A percentile compares a stretch with the other conserved stretches of the same genome.
These are phyloP conservation scores for Dothideomycetes sp. DNA, from an alignment of 2,329 filamentous ascomycete species.

Conservation along the genomic window DNA sequence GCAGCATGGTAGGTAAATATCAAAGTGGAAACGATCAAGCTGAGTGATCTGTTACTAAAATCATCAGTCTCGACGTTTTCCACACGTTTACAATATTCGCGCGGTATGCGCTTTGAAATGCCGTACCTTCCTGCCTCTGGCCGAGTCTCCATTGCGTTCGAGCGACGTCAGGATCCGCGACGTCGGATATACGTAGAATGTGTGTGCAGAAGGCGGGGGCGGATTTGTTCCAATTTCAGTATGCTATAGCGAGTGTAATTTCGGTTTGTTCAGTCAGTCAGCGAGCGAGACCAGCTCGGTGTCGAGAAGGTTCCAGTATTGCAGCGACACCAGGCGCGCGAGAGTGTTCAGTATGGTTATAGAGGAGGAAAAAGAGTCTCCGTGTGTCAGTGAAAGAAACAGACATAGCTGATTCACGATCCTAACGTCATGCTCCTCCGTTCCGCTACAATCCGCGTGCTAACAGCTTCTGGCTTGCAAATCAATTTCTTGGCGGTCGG, in stretches of 20 bases:
- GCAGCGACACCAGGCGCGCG: conserved; percentile 9
- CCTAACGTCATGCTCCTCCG: conserved; percentile 1
- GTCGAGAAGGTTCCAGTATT: not conserved
- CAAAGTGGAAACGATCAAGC: conserved; percentile 13
- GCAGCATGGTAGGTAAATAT: conserved; percentile 16
- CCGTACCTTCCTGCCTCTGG: conserved; percentile 2
- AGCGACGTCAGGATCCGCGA: too few species aligned
- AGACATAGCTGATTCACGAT: conserved; percentile 4
- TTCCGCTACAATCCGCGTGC: too few species aligned
- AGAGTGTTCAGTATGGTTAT: not conserved
- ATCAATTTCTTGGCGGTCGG: too few species aligned
- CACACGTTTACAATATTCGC: not conserved
- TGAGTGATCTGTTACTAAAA: conserved; percentile 8
- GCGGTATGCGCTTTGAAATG: not conserved
- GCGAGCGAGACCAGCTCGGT: conserved; percentile 5
- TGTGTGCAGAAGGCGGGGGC: not conserved
- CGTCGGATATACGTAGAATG: too few species aligned
- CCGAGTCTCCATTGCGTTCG: not conserved
- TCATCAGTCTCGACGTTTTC: not conserved
- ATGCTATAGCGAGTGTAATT: not conserved
- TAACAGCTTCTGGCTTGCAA: too few species aligned
- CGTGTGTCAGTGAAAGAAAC: conserved; percentile 1
- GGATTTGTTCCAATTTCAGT: not conserved
- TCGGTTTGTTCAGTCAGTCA: not conserved
- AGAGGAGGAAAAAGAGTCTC: conserved; percentile 3